A percentile compares a stretch with the other conserved stretches of the same genome.
phyloP scores from a whole-genome alignment of 1,284 basidiomycete species.

The Butyriboletus appendiculatus region DNA sequence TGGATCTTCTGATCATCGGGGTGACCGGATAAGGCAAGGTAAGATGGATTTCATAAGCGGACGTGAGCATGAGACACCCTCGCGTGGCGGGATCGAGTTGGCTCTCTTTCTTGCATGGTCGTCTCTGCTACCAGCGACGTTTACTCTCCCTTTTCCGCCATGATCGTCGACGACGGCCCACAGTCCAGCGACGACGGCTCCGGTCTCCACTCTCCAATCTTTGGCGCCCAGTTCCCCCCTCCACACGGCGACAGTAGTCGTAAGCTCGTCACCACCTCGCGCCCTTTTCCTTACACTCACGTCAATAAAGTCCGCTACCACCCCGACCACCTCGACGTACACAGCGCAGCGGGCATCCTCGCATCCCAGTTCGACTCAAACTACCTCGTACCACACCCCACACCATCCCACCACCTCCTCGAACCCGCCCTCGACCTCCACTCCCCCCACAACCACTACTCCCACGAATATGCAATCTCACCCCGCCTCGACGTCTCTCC shows the following conservation, averaged over 20 bases:
- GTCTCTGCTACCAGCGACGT: conserved; percentile 52
- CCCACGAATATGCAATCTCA: conserved; percentile 28
- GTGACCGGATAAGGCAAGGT: conserved; percentile 28
- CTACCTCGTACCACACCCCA: conserved; percentile 25
- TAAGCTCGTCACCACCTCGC: conserved; percentile 44
- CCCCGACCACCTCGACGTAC: conserved; percentile 50
- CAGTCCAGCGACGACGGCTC: conserved; percentile 74
- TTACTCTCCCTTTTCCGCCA: conserved; percentile 54
- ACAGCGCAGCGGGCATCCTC: conserved; percentile 47
- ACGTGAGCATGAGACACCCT: conserved; percentile 38
- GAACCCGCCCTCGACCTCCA: conserved; percentile 43
- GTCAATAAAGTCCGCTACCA: conserved; percentile 68
- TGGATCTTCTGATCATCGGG: conserved; percentile 39
- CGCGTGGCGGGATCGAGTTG: conserved; percentile 34
- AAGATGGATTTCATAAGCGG: conserved; percentile 39
- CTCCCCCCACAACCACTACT: conserved; percentile 23
- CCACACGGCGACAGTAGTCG: conserved; percentile 47
- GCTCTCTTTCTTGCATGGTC: conserved; percentile 46
- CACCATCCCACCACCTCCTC: conserved; percentile 34
- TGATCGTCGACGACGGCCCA: conserved; percentile 59
- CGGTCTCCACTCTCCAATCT: conserved; percentile 67
- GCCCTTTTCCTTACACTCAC: conserved; percentile 38
- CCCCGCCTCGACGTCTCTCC: conserved; percentile 45
- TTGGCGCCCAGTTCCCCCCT: conserved; percentile 51
- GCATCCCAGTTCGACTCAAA: conserved; percentile 50